Conservation (phyloP, 768 basidiomycete species). For the Auriscalpium vulgare region DNA sequence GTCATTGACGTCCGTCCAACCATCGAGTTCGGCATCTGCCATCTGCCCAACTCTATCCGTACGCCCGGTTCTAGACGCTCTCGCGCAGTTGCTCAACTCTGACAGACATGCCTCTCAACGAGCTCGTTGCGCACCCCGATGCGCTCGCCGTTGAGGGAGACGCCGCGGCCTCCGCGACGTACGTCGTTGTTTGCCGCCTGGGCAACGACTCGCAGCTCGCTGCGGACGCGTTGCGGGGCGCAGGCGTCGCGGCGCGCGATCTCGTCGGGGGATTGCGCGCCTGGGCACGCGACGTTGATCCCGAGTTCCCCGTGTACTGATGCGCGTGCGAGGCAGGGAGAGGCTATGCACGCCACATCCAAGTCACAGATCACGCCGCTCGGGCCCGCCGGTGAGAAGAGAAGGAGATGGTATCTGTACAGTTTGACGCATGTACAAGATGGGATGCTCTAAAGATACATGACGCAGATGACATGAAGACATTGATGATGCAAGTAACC, state of each 20-base stretch:
- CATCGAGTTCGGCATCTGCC: constrained; percentile 83
- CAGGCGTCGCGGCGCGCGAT: constrained; percentile 43
- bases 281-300: constrained; percentile 73
- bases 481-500: too few relatives aligned
- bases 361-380: not conserved
- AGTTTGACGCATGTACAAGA: too few relatives aligned
- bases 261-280: constrained; percentile 76
- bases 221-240: constrained; percentile 49
- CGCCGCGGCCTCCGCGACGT: constrained; percentile 20
- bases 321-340: not conserved
- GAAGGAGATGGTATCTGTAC: not conserved
- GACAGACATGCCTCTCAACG: constrained; percentile 66
- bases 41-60: constrained; percentile 71
- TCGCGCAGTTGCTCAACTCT: constrained; percentile 2
- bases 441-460: too few relatives aligned
- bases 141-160: constrained; percentile 25
- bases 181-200: constrained; percentile 66
- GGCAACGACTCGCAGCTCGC: constrained; percentile 95
- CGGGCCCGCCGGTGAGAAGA: not conserved
- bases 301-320: constrained; percentile 73
- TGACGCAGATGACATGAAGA: too few relatives aligned
- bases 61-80: constrained; percentile 18
- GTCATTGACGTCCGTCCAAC: constrained; percentile 77
- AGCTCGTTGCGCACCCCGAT: constrained; percentile 56
- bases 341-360: constrained; percentile 2